Base-by-base conservation (phyloP, 495 filamentous ascomycete species). In the Hyaloscypha finlandica region DNA sequence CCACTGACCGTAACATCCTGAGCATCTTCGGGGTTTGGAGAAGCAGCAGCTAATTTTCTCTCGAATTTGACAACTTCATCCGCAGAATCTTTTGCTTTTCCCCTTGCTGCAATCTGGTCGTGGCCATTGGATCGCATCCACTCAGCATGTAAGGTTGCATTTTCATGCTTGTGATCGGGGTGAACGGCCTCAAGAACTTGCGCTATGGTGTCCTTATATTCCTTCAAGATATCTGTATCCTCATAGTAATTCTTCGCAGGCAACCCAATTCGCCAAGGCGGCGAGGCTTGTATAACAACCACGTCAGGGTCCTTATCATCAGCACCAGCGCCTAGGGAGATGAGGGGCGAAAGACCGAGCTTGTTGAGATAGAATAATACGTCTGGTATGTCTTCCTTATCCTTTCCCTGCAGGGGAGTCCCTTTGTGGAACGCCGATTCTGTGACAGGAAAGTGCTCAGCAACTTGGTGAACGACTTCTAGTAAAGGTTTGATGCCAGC, bases 211-310 rank as follows among this genome's bases (percentile, higher is more conserved):
- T 68, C 35, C 54, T 81, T 77, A 69, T 90, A 91, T 19, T 82
- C 76, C 35, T 74, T 73, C 22, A 90, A 76, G 6, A 82, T 76
- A 22, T 84, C 72, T 0, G 81, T 79, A 65, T 89, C 83, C 60
- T 86, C 80, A 65, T 90, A 91, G 68, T 87, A 88, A 69, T 90
- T 86, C 63, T 87, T 85, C 2, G 87, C 82, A 25, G 88, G 86
- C 32, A 91, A 81, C 16, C 86, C 85, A 69, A 87, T 85, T 55
- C 75, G 69, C 0, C 75, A 73, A 52, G 85, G 85, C 19, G 84
- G 84, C 8, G 77, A 80, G 22, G 86, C 75, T 64, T 84, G 79
- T 20, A 89, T 80, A n/a, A 81, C 82, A 22, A 88, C 82, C 59
- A 81, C 83, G 72, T 89, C 86, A 32, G 88, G 89, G 71, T 90